Base-by-base conservation (phyloP, 768 basidiomycete species). In the Hydnomerulius pinastri region DNA sequence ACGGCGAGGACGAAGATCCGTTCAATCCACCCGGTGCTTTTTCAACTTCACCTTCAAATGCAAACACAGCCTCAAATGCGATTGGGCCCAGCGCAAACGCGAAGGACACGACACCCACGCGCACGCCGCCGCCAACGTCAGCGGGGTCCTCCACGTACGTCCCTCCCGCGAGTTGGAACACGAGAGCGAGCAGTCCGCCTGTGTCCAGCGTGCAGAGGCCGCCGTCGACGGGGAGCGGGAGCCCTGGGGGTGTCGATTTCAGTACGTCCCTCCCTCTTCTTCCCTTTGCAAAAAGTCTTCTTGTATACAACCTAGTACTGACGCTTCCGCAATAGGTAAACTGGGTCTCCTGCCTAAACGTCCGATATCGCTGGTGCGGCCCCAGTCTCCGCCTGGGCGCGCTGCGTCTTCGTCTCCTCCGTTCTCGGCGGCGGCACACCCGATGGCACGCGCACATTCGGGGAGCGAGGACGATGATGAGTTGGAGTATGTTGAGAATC, bases 401-500 rank as follows among this genome's bases (percentile, higher is more conserved):
- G n/a, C n/a, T n/a, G n/a, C n/a, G n/a, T n/a, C n/a, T n/a, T n/a
- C n/a, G n/a, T n/a, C n/a, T n/a, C n/a, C n/a, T n/a, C n/a, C n/a
- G n/a, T n/a, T n/a, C n/a, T n/a, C n/a, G n/a, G 23, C 18, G 23
- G 9, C 21, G 12, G 44, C 54, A 4, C 48, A 57, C 12, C 52
- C 51, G 21, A 23, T 54, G 32, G 54, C 43, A 2, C 4, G 41
- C n/a, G 38, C 54, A 4, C 43, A 51, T 37, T 56, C 57, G 15
- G 46, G 50, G 58, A 54, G 56, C 4, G 68, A 75, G 21, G 71
- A 76, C 35, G 72, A 76, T 6, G 82, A 83, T 47, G 83, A 80
- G n/a, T 60, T 86, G 56, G 87, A 87, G 65, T 89, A 86, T 64
- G 76, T 79, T 4, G 85, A 87, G 75, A 87, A 82, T 58, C 87